These are phyloP conservation scores for Danielozyma ontarioensis DNA, from an alignment of 805 yeast genomes.

Conservation along the genomic window DNA sequence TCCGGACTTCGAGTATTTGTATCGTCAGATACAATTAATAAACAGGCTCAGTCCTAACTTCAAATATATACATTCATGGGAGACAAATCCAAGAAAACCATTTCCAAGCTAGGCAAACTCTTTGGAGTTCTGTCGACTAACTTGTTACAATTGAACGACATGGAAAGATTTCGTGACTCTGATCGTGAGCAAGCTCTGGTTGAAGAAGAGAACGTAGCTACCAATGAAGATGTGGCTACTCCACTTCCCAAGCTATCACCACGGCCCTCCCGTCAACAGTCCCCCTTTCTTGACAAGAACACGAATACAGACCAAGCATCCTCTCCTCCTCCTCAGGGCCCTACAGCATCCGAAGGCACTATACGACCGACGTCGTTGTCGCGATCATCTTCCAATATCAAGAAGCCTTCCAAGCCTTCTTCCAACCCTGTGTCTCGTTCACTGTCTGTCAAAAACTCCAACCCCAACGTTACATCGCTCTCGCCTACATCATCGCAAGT, in stretches of 20 bases:
- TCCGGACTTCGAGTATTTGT: not conserved
- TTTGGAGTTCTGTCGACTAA: slow-evolving; percentile 20
- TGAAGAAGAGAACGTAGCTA: not conserved
- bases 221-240: not conserved
- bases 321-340: not conserved
- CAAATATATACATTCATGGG: slow-evolving; percentile 8
- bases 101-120: slow-evolving; percentile 19
- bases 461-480: slow-evolving; percentile 4
- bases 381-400: not conserved
- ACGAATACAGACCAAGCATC: no score
- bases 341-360: no score
- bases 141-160: slow-evolving; percentile 4
- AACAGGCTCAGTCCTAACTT: not conserved
- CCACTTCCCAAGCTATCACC: not conserved
- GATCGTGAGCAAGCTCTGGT: no score
- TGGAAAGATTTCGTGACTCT: not conserved
- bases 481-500: slow-evolving; percentile 6
- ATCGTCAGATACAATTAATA: not conserved
- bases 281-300: not conserved
- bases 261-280: not conserved
- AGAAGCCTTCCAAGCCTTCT: no score
- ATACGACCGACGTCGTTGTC: no score
- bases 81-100: slow-evolving; percentile 19
- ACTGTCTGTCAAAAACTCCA: slow-evolving; percentile 12
- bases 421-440: slow-evolving; percentile 14